Evolutionary conservation across 2,329 filamentous ascomycete species (phyloP).

Genomic region (Pseudocercospora macadamiae): DNA sequence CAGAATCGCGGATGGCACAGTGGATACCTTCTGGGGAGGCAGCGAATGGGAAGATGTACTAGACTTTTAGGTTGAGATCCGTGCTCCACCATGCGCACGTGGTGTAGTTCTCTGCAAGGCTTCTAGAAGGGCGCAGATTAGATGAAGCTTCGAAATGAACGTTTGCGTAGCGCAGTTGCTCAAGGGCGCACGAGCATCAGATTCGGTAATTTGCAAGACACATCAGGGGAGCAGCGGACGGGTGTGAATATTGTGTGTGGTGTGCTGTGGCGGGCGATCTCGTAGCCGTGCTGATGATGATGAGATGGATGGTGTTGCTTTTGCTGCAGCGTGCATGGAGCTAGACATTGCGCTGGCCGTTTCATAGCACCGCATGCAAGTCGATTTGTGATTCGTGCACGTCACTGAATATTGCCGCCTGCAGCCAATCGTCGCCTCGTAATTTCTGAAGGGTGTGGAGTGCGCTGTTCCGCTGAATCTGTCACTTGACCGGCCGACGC

Average conservation of each 20-base stretch:
- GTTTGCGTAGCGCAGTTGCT: neutral
- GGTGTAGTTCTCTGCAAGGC: slow-evolving; percentile 1
- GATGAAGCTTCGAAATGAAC: slow-evolving; percentile 2
- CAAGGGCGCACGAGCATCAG: slow-evolving; percentile 1
- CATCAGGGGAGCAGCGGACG: neutral
- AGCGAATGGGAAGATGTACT: neutral
- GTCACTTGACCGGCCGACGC: neutral
- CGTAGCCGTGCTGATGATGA: neutral
- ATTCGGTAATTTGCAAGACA: neutral
- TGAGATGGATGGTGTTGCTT: neutral
- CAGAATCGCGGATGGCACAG: neutral
- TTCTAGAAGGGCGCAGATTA: slow-evolving; percentile 5
- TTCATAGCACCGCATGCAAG: neutral
- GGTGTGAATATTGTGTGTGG: no score
- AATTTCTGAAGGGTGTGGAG: neutral
- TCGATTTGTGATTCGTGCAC: slow-evolving; percentile 7
- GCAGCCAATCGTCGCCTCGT: neutral
- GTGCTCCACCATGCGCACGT: slow-evolving; percentile 1
- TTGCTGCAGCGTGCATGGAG: slow-evolving; percentile 5
- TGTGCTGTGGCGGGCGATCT: neutral
- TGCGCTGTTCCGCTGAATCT: slow-evolving; percentile 2
- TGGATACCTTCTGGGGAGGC: no score
- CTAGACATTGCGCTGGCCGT: neutral
- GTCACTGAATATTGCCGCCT: neutral
- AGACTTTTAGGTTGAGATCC: slow-evolving; percentile 5